Percentiles rank a stretch among this genome's conserved stretches.
Conservation (phyloP, 345 rosid species). For the Syzygium jambos region DNA sequence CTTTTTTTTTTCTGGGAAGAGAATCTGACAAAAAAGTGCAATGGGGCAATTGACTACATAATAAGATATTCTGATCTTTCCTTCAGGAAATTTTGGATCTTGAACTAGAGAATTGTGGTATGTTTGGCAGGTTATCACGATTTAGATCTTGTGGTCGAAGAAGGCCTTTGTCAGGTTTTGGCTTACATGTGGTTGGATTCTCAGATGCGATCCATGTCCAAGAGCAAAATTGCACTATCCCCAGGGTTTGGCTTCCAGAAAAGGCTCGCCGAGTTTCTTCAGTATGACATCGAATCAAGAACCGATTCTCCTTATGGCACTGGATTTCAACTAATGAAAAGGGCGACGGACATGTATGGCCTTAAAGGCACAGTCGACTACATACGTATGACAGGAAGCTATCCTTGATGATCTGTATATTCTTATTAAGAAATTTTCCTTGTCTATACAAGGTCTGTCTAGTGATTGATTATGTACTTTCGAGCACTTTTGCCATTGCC, state of each 20-base stretch:
- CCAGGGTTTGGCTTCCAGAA: neutral
- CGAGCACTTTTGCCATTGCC: too few relatives aligned
- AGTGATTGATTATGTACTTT: neutral
- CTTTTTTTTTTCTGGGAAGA: too few relatives aligned
- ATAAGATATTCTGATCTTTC: too few relatives aligned
- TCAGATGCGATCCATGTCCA: neutral
- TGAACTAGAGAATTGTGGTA: neutral
- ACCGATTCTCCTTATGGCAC: neutral
- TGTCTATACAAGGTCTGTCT: neutral
- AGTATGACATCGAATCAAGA: neutral
- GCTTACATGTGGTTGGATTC: conserved; percentile 3
- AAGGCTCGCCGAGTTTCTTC: neutral
- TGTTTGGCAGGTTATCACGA: neutral
- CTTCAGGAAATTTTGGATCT: neutral
- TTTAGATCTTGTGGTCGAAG: neutral
- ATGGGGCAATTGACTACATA: too few relatives aligned
- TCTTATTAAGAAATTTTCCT: neutral
- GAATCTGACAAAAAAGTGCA: too few relatives aligned
- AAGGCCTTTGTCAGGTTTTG: conserved; percentile 8
- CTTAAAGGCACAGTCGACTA: neutral
- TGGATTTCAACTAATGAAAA: neutral
- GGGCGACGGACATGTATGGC: neutral
- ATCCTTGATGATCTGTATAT: neutral
- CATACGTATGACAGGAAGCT: neutral
- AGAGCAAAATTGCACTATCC: neutral